These are phyloP conservation scores for Aspergillus pseudonomiae DNA, from an alignment of 2,329 filamentous ascomycete genomes.

Conservation along the genomic window DNA sequence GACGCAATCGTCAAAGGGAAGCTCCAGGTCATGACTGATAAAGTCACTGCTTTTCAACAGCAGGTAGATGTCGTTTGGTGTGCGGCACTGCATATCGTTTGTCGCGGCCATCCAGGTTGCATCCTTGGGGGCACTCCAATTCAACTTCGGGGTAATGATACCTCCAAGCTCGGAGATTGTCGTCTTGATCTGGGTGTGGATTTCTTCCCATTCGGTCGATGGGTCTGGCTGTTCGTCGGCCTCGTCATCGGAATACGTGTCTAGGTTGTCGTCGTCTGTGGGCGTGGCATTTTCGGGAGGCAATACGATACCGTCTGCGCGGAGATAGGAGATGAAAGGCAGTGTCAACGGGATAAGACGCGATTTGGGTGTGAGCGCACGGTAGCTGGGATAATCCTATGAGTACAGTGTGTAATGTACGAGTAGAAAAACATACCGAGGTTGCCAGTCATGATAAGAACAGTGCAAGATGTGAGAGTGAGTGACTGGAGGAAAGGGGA, in stretches of 20 bases:
- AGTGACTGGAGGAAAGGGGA: constrained; percentile 81
- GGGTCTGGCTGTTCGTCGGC: constrained; percentile 61
- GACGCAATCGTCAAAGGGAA: constrained; percentile 80
- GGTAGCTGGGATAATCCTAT: constrained; percentile 60
- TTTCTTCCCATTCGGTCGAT: constrained; percentile 64
- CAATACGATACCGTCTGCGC: constrained; percentile 88
- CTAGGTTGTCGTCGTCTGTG: constrained; percentile 51
- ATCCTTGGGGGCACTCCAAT: constrained; percentile 97
- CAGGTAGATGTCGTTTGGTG: constrained; percentile 88
- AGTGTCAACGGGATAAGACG: constrained; percentile 76
- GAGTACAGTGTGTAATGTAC: constrained; percentile 12
- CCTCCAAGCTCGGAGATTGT: constrained; percentile 82
- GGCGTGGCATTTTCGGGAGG: constrained; percentile 50
- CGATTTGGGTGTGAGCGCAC: constrained; percentile 79
- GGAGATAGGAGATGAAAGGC: constrained; percentile 82
- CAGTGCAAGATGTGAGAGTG: constrained; percentile 90
- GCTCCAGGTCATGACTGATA: constrained; percentile 88
- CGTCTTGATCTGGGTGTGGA: constrained; percentile 75
- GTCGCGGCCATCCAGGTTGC: constrained; percentile 85
- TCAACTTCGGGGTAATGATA: constrained; percentile 86
- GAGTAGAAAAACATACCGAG: constrained; percentile 56
- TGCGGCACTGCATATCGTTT: constrained; percentile 90
- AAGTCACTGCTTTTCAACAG: constrained; percentile 94
- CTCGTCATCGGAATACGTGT: constrained; percentile 54
- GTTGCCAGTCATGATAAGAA: constrained; percentile 91